Evolutionary conservation across 768 basidiomycete species (phyloP).

Genomic region (Krasilnikovozyma curviuscula): DNA sequence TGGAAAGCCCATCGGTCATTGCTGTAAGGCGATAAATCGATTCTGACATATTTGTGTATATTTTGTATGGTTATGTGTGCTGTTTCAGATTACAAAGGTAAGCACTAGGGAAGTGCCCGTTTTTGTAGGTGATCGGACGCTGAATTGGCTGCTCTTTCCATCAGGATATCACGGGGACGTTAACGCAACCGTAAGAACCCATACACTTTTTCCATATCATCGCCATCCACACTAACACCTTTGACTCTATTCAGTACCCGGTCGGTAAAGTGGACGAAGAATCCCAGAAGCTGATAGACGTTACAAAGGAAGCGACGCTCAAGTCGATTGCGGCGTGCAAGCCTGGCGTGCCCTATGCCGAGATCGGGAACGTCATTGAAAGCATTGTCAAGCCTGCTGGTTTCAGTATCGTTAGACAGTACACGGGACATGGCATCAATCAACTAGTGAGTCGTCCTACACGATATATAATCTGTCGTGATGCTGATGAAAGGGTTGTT

Average conservation of each 20-base stretch:
- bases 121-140: too few species aligned
- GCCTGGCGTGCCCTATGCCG: slow-evolving; percentile 63
- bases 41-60: too few species aligned
- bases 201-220: background rate
- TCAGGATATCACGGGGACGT: slow-evolving; percentile 74
- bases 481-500: too few species aligned
- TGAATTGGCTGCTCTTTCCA: background rate
- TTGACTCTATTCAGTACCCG: slow-evolving; percentile 83
- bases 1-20: too few species aligned
- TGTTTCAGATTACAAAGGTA: slow-evolving; percentile 18
- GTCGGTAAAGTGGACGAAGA: slow-evolving; percentile 42
- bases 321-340: slow-evolving; percentile 82
- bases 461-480: too few species aligned
- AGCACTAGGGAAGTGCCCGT: too few species aligned
- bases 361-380: slow-evolving; percentile 36
- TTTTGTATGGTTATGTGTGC: too few species aligned
- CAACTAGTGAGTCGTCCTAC: too few species aligned
- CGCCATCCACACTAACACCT: background rate
- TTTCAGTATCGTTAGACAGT: slow-evolving; percentile 78
- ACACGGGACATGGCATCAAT: slow-evolving; percentile 81
- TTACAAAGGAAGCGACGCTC: slow-evolving; percentile 64
- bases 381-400: slow-evolving; percentile 62
- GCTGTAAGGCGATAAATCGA: too few species aligned
- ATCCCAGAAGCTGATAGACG: slow-evolving; percentile 58
- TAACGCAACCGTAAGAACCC: slow-evolving; percentile 17